These are phyloP conservation scores for Apostasia ramifera DNA, from an alignment of 106 monocot genomes.

Conservation along the genomic window DNA sequence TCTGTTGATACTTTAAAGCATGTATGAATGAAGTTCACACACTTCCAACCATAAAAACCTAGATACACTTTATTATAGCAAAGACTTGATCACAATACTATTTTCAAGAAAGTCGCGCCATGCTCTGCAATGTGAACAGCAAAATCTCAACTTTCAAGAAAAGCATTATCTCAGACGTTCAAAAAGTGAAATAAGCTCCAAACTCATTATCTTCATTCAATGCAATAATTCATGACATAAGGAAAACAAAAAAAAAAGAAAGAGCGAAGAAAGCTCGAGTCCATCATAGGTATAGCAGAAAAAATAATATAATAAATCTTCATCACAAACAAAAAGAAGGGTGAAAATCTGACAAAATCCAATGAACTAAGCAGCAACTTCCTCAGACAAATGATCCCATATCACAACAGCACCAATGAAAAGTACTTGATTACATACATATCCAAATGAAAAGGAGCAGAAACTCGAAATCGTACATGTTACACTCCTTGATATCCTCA, in stretches of 20 bases:
- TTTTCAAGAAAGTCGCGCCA: neutral
- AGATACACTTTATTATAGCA: no score
- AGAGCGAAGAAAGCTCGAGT: no score
- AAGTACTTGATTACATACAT: neutral
- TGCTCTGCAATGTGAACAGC: neutral
- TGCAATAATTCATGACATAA: no score
- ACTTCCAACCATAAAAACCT: no score
- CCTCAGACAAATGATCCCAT: neutral
- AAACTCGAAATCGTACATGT: conserved; percentile 51
- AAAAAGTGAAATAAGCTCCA: no score
- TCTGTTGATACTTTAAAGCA: no score
- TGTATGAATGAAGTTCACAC: no score
- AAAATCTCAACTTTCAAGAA: neutral
- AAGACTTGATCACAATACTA: no score
- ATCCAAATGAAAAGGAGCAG: neutral
- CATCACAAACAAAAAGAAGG: neutral
- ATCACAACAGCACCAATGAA: conserved; percentile 1
- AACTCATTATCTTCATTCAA: no score
- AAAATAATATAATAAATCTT: no score
- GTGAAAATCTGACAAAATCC: neutral
- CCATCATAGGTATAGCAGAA: no score
- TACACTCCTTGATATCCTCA: conserved; percentile 99
- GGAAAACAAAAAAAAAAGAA: no score
- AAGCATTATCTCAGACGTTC: neutral
- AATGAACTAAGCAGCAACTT: neutral